Evolutionary conservation across 805 yeast genomes (phyloP).

Genomic region (Saccharomycopsis amapae): DNA sequence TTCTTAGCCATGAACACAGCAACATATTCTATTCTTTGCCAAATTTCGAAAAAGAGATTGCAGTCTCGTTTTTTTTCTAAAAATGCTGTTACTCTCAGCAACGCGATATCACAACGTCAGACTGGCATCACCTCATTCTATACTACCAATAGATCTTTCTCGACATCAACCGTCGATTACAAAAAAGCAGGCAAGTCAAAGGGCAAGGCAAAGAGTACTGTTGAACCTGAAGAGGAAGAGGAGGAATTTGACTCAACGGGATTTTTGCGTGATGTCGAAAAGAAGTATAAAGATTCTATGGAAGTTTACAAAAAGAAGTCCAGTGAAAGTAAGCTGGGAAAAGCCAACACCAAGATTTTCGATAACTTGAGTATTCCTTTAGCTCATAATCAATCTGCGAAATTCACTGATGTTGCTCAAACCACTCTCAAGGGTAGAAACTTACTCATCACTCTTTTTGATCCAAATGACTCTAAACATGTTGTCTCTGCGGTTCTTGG

Average conservation of each 20-base stretch:
- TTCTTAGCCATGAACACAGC: too few relatives aligned
- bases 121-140: background rate
- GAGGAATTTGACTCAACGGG: constrained; percentile 12
- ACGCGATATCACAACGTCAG: background rate
- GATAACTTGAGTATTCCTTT: constrained; percentile 48
- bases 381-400: constrained; percentile 37
- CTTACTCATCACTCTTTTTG: constrained; percentile 76
- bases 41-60: background rate
- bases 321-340: constrained; percentile 62
- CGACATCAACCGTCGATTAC: background rate
- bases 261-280: constrained; percentile 32
- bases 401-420: constrained; percentile 61
- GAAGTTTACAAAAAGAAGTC: constrained; percentile 48
- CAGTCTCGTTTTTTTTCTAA: background rate
- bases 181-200: constrained; percentile 13
- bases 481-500: constrained; percentile 66
- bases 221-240: constrained; percentile 9
- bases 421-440: constrained; percentile 56
- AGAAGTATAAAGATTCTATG: constrained; percentile 41
- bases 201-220: background rate
- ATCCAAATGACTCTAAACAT: constrained; percentile 64
- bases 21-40: too few relatives aligned
- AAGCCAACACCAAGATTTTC: constrained; percentile 58
- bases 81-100: background rate
- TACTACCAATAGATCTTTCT: constrained; percentile 3